These are phyloP conservation scores for Vachellia pachyceras DNA, from an alignment of 306 rosid species.

Conservation along the genomic window DNA sequence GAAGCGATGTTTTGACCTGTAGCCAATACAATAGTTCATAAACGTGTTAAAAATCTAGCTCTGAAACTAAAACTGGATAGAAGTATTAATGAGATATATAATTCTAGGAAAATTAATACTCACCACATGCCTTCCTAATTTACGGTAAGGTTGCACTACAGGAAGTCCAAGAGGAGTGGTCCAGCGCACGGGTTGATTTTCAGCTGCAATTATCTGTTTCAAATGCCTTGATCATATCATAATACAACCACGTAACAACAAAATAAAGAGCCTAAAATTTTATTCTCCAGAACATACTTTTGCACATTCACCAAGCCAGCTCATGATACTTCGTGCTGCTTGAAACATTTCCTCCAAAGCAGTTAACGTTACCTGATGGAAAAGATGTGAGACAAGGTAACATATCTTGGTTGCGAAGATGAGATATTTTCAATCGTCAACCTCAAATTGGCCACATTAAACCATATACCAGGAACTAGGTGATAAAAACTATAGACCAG, in stretches of 20 bases:
- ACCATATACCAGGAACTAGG: not conserved
- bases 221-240: slow-evolving; percentile 37
- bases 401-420: slow-evolving; percentile 8
- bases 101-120: slow-evolving; percentile 49
- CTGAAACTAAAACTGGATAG: not conserved
- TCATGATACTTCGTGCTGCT: slow-evolving; percentile 91
- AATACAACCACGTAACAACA: slow-evolving; percentile 11
- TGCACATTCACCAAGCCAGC: slow-evolving; percentile 96
- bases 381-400: slow-evolving; percentile 25
- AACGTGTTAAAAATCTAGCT: slow-evolving; percentile 11
- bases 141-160: slow-evolving; percentile 96
- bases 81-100: slow-evolving; percentile 8
- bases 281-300: slow-evolving; percentile 59
- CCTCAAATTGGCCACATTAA: not conserved
- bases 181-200: slow-evolving; percentile 91
- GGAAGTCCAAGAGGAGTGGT: slow-evolving; percentile 98
- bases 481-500: not conserved
- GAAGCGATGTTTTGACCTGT: slow-evolving; percentile 96
- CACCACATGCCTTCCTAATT: slow-evolving; percentile 72
- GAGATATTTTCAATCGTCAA: slow-evolving; percentile 12
- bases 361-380: slow-evolving; percentile 75
- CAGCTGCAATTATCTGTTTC: slow-evolving; percentile 82
- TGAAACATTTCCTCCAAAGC: slow-evolving; percentile 97
- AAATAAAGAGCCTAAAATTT: not conserved
- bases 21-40: slow-evolving; percentile 39